Percentiles rank a stretch among this genome's conserved stretches.
Evolutionary conservation across 805 yeast genomes (phyloP).

Genomic region (Candida krabiensis): DNA sequence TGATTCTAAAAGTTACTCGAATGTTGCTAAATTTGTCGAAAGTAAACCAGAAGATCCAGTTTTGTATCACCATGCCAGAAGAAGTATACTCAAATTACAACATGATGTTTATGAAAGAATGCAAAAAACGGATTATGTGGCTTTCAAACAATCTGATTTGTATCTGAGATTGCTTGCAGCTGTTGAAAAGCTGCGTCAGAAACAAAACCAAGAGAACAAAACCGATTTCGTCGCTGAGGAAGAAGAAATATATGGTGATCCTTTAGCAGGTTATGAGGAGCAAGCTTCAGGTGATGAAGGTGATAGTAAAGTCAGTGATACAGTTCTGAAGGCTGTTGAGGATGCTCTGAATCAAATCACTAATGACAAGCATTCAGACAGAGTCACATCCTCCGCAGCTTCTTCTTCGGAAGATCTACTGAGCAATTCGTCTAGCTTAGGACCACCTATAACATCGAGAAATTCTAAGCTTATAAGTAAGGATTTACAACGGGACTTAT

Average conservation of each 20-base stretch:
- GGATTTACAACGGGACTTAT: constrained; percentile 32
- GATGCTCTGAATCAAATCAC: constrained; percentile 65
- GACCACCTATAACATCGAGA: constrained; percentile 13
- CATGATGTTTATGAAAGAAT: constrained; percentile 49
- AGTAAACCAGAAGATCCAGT: constrained; percentile 23
- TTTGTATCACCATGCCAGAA: constrained; percentile 55
- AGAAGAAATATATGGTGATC: constrained; percentile 32
- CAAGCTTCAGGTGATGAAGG: constrained; percentile 34
- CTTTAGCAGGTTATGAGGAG: constrained; percentile 32
- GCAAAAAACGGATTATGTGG: constrained; percentile 52
- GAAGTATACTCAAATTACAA: constrained; percentile 60
- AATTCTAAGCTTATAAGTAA: constrained; percentile 28
- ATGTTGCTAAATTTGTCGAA: constrained; percentile 39
- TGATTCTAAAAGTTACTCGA: constrained; percentile 26
- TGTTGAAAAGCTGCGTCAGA: constrained; percentile 21
- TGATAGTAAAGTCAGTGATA: constrained; percentile 38
- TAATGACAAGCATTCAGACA: constrained; percentile 25
- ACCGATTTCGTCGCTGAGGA: constrained; percentile 10
- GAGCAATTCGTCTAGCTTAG: constrained; percentile 2
- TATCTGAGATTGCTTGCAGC: constrained; percentile 55
- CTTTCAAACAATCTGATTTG: constrained; percentile 58
- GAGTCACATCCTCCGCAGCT: constrained; percentile 3
- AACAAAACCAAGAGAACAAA: constrained; percentile 1
- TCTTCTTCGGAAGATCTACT: constrained; percentile 15
- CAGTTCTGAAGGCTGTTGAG: constrained; percentile 61